Base-by-base conservation (phyloP, 805 yeast species). In the Kuraishia hungarica region DNA sequence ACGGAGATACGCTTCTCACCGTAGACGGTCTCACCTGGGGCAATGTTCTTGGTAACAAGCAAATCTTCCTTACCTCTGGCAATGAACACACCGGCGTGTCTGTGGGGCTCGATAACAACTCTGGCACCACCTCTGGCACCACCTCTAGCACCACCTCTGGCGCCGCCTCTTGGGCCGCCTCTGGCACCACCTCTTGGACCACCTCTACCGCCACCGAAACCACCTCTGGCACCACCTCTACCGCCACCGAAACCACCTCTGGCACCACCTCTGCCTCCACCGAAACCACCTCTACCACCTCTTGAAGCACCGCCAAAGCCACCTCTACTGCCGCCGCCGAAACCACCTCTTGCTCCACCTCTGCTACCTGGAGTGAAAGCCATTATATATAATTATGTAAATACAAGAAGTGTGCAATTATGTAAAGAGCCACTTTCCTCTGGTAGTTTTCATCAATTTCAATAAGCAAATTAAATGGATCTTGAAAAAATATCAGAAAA, bases 51-150 rank as follows among this genome's bases (percentile, higher is more conserved):
- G 68, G 99, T 94, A 60, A 94, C 97, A 68, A 94, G 82, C 72
- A 94, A 82, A 83, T 94, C 99, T 80, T 94, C 99, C 77, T 94
- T 94, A 75, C 99, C 99, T 80, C 98, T 90, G 73, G 98, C 99
- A 75, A 94, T 93, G 85, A 84, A 94, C 63, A 94, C 97, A 84
- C 96, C 99, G 55, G 92, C 96, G 72, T 94, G 98, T 79, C 97
- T 88, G 77, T 94, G 99, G 66, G 98, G 97, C 79, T 94, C 99
- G 65, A 93, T 87, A 68, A 93, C 89, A 64, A 93, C 98, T 80
- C 88, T 94, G 67, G 97, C 96, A 72, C 96, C 96, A 66, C 93
- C 94, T 62, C 79, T 70, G 61, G 93, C 92, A 73, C 94, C 96
- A 62, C 92, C 93, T 59, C 84, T 64, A 67, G 88, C 91, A 63